A percentile compares a stretch with the other conserved stretches of the same genome.
These are phyloP conservation scores for Tricholoma furcatifolium DNA, from an alignment of 768 basidiomycete species.

Conservation along the genomic window DNA sequence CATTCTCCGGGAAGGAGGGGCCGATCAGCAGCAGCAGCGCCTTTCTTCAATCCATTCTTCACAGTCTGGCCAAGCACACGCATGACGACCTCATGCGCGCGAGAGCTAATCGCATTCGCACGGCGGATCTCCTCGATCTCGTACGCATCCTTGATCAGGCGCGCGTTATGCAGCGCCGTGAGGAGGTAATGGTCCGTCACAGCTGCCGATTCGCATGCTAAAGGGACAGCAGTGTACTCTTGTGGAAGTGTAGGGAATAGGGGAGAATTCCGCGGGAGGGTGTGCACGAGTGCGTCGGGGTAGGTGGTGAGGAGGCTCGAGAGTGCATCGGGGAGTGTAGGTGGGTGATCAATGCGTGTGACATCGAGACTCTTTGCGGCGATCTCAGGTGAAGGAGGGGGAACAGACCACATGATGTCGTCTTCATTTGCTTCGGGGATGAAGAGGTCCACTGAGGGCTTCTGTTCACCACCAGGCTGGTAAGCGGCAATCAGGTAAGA, in stretches of 20 bases:
- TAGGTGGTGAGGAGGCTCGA: constrained; percentile 43
- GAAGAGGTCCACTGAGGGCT: constrained; percentile 60
- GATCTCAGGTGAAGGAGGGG: constrained; percentile 67
- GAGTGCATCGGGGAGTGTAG: constrained; percentile 45
- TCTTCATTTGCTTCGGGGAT: constrained; percentile 73
- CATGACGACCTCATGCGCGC: constrained; percentile 93
- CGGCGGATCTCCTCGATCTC: constrained; percentile 77
- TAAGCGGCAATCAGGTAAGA: constrained; percentile 65
- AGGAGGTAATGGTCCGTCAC: constrained; percentile 67
- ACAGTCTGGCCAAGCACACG: constrained; percentile 79
- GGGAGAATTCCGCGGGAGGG: constrained; percentile 50
- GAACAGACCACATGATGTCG: constrained; percentile 87
- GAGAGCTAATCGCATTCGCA: constrained; percentile 84
- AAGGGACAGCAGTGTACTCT: constrained; percentile 37
- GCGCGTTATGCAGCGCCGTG: constrained; percentile 73
- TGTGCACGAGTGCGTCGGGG: constrained; percentile 63
- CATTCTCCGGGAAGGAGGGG: constrained; percentile 76
- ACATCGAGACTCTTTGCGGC: constrained; percentile 53
- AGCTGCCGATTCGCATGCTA: constrained; percentile 30
- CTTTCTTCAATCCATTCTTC: constrained; percentile 49
- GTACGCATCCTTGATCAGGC: constrained; percentile 71
- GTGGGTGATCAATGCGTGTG: constrained; percentile 53
- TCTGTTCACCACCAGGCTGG: constrained; percentile 42
- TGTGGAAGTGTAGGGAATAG: constrained; percentile 52
- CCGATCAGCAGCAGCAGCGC: constrained; percentile 41